phyloP scores from a whole-genome alignment of 1,139 yeast genomes.

The Nematodospora anomalae region DNA sequence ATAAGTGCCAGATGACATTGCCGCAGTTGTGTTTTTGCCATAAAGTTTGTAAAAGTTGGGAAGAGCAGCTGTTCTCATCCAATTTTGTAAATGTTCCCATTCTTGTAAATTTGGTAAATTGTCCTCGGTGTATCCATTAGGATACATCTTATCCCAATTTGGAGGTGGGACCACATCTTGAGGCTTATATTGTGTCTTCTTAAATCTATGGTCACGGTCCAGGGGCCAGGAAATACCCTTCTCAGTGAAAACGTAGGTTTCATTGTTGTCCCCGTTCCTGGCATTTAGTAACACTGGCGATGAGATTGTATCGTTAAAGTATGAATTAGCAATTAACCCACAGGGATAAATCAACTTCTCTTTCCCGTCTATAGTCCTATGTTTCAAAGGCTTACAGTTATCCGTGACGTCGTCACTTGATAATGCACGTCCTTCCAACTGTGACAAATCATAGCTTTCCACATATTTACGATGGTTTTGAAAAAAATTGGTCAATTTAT shows the following conservation, averaged over 20 bases:
- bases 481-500: conserved; percentile 69
- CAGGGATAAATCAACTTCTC: conserved; percentile 71
- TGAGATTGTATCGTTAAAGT: conserved; percentile 82
- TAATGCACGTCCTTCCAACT: conserved; percentile 64
- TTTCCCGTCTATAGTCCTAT: conserved; percentile 33
- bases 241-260: conserved; percentile 61
- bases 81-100: conserved; percentile 57
- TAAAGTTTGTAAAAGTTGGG: conserved; percentile 69
- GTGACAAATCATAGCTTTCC: conserved; percentile 64
- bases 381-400: conserved; percentile 61
- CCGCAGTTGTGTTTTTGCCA: conserved; percentile 52
- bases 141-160: conserved; percentile 81
- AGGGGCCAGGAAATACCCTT: conserved; percentile 85
- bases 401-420: conserved; percentile 41
- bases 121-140: conserved; percentile 84
- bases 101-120: conserved; percentile 68
- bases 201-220: conserved; percentile 68
- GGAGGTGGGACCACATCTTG: conserved; percentile 91
- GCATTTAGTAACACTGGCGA: conserved; percentile 48
- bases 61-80: conserved; percentile 86
- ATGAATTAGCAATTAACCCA: conserved; percentile 91
- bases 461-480: conserved; percentile 82
- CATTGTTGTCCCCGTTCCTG: conserved; percentile 37
- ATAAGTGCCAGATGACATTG: conserved; percentile 59
- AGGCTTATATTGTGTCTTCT: conserved; percentile 71